These are phyloP conservation scores for Creolimax fragrantissima DNA, from an alignment of 78 protist genomes.

Conservation along the genomic window DNA sequence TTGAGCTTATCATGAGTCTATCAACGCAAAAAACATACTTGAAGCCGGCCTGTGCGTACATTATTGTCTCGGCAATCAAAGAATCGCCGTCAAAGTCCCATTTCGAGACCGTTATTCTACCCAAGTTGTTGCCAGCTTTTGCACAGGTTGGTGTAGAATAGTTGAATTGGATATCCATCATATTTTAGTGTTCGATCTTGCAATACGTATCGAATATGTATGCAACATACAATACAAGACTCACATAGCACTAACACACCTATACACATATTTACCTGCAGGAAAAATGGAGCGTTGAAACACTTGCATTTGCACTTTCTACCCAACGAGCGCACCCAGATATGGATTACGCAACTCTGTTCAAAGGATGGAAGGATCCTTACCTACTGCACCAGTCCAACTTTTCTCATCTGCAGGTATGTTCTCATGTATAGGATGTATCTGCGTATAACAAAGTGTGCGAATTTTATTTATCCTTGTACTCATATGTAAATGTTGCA, in stretches of 20 bases:
- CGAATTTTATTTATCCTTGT: no score
- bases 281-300: neutral
- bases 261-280: neutral
- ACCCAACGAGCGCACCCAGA: neutral
- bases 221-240: neutral
- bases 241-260: neutral
- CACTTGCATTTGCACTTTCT: neutral
- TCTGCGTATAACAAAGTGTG: no score
- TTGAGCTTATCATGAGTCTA: neutral
- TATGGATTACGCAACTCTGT: neutral
- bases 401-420: neutral
- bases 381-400: neutral
- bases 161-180: no score
- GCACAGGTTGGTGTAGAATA: no score
- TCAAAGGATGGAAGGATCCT: neutral
- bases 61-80: neutral
- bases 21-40: neutral
- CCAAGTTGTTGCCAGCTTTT: neutral
- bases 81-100: neutral
- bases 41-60: neutral
- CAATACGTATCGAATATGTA: no score
- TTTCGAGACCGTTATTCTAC: neutral
- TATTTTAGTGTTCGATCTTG: no score
- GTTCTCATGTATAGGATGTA: no score
- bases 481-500: no score